A percentile compares a stretch with the other conserved stretches of the same genome.
Conservation (phyloP, 306 rosid genomes). For the Prunus mongolica region DNA sequence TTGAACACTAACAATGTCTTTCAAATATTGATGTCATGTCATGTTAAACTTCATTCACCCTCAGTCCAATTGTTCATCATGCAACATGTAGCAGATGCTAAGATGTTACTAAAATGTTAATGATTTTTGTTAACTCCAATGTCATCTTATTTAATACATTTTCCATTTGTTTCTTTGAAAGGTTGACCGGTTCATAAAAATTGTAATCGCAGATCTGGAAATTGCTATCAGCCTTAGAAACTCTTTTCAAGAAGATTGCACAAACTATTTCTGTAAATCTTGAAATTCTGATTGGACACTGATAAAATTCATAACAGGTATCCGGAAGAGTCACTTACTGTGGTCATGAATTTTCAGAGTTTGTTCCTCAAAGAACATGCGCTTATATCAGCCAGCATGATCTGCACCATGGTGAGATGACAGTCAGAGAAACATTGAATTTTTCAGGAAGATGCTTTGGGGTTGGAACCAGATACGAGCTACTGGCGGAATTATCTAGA, state of each 20-base stretch:
- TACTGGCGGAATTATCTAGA: constrained; percentile 49
- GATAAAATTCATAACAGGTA: constrained; percentile 28
- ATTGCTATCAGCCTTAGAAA: background rate
- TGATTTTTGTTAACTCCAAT: background rate
- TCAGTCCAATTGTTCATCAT: background rate
- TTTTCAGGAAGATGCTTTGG: constrained; percentile 70
- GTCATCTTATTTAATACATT: no score
- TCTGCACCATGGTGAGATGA: constrained; percentile 83
- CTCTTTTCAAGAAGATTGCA: background rate
- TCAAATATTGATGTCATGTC: background rate
- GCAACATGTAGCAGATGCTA: background rate
- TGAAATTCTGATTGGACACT: background rate
- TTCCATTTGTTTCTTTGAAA: no score
- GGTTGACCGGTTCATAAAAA: background rate
- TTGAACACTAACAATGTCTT: background rate
- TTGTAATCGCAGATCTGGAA: no score
- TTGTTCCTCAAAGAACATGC: constrained; percentile 69
- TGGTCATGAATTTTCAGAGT: constrained; percentile 74
- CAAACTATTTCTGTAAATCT: background rate
- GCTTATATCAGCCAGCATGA: constrained; percentile 74
- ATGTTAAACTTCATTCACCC: background rate
- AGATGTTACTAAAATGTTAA: background rate
- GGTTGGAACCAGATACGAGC: constrained; percentile 65
- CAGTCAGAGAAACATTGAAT: constrained; percentile 69
- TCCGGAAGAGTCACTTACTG: constrained; percentile 68